Evolutionary conservation across 805 yeast species (phyloP), one percentile per base, ranked within the genome.

Genomic region (Ogataea ramenticola): DNA sequence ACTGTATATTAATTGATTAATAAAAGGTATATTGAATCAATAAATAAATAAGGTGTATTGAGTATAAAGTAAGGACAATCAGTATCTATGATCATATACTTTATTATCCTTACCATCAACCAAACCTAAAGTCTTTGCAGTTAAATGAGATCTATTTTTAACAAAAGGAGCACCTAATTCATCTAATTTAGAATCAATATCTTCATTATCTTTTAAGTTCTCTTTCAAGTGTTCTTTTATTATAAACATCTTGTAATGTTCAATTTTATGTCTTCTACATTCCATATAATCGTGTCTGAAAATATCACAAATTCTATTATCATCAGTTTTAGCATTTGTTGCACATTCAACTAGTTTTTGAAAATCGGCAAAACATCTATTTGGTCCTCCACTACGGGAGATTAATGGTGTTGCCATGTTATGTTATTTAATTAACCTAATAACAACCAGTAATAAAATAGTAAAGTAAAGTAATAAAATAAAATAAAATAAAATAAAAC

Each of bases 291-390:
- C 70, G 35, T 56, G 55, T 45, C 57, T 58, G 32, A 61, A 51
- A 15, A 57, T 53, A 30, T 55, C 52, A 47, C 70, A 65, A 43
- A 63, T 63, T 16, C 58, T 58, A 40, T 56, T 57, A 26, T 54
- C 53, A 31, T 52, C 48, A 7, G 60, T 57, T n/a, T 55, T 53
- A 26, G 55, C 53, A 40, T 56, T 62, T 10, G 70, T 65, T 61
- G 65, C 57, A 45, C 70, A 65, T 51, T 65, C 70, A 20, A 65
- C 54, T 7, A 66, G 67, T 42, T 61, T 59, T 46, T 65, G 70
- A 46, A 64, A 65, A 29, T 58, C 57, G 26, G 63, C 65, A 50
- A 64, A 65, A 50, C 70, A 65, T 42, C 54, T 60, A 56, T 57
- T 62, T 37, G 70, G 70, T 22, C 67, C 70, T 19, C 70, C 68